Percentiles rank a stretch among this genome's conserved stretches.
Evolutionary conservation across 768 basidiomycete genomes (phyloP).

Genomic region (Austroboletus festivus): DNA sequence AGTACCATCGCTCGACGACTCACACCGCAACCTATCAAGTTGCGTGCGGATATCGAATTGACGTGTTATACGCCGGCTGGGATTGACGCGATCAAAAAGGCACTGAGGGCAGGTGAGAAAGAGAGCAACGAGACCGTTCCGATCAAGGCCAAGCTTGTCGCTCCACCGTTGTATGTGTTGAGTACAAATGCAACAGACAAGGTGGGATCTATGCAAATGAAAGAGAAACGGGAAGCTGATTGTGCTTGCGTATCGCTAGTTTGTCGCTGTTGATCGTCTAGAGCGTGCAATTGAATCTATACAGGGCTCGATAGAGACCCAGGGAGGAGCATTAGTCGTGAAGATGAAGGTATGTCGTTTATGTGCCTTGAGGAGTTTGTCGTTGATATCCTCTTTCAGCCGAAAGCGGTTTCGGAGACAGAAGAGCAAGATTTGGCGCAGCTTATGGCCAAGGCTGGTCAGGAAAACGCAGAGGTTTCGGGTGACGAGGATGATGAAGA

Average conservation of each 20-base stretch:
- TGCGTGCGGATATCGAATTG: slow-evolving; percentile 95
- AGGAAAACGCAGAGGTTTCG: slow-evolving; percentile 94
- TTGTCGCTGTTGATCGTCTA: slow-evolving; percentile 86
- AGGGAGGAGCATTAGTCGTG: slow-evolving; percentile 82
- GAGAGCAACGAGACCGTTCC: slow-evolving; percentile 88
- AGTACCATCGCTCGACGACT: slow-evolving; percentile 89
- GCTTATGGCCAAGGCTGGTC: slow-evolving; percentile 91
- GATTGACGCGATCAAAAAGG: slow-evolving; percentile 94
- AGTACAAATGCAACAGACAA: slow-evolving; percentile 98
- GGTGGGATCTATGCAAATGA: slow-evolving; percentile 36
- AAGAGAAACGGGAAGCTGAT: background rate
- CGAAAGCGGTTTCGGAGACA: slow-evolving; percentile 95
- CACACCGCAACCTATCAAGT: slow-evolving; percentile 97
- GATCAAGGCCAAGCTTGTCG: slow-evolving; percentile 95
- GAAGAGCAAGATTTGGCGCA: slow-evolving; percentile 97
- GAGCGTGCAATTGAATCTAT: slow-evolving; percentile 94
- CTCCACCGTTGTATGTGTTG: slow-evolving; percentile 93
- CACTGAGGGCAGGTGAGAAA: slow-evolving; percentile 83
- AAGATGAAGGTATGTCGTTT: slow-evolving; percentile 83
- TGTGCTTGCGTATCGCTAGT: slow-evolving; percentile 37
- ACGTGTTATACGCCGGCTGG: slow-evolving; percentile 95
- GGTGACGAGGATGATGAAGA: slow-evolving; percentile 90
- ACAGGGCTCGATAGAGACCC: slow-evolving; percentile 75
- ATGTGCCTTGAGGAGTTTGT: background rate
- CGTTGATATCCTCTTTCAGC: slow-evolving; percentile 43